phyloP scores from a whole-genome alignment of 345 rosid genomes.

The thale cress (Arabidopsis thaliana) region DNA sequence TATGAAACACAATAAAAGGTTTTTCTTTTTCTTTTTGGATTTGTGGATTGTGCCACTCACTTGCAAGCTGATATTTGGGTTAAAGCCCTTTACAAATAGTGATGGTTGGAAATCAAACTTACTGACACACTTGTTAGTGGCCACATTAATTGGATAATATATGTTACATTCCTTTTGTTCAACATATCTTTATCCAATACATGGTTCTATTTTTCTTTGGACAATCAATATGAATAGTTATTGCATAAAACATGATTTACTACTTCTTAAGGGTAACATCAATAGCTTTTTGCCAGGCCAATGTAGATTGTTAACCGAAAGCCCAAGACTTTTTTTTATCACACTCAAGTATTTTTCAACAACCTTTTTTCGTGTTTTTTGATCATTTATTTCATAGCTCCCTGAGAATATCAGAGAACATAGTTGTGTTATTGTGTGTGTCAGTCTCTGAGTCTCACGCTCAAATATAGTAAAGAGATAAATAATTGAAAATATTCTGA shows the following conservation, averaged over 20 bases:
- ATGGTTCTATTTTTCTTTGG: not conserved
- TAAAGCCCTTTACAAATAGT: slow-evolving; percentile 23
- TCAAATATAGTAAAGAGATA: not conserved
- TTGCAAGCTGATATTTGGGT: slow-evolving; percentile 20
- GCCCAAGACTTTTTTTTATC: not conserved
- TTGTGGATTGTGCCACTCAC: slow-evolving; percentile 26
- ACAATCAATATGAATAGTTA: not conserved
- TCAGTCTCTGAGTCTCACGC: slow-evolving; percentile 27
- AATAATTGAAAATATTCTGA: not conserved
- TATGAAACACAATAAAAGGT: slow-evolving; percentile 16
- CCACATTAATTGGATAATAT: slow-evolving; percentile 38
- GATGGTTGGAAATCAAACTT: slow-evolving; percentile 27
- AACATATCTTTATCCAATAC: not conserved
- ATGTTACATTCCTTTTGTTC: slow-evolving; percentile 17
- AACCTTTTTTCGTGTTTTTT: too few relatives aligned
- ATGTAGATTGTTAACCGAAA: too few relatives aligned
- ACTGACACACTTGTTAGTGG: slow-evolving; percentile 39
- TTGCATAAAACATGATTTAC: not conserved
- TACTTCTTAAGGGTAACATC: not conserved
- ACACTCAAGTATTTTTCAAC: not conserved
- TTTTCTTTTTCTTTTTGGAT: not conserved
- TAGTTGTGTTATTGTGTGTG: slow-evolving; percentile 13
- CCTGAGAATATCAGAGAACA: slow-evolving; percentile 19
- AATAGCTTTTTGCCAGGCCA: too few relatives aligned
- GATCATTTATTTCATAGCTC: slow-evolving; percentile 6